A percentile compares a stretch with the other conserved stretches of the same genome.
Conservation (phyloP, 495 filamentous ascomycete species). For the Podospora comata region DNA sequence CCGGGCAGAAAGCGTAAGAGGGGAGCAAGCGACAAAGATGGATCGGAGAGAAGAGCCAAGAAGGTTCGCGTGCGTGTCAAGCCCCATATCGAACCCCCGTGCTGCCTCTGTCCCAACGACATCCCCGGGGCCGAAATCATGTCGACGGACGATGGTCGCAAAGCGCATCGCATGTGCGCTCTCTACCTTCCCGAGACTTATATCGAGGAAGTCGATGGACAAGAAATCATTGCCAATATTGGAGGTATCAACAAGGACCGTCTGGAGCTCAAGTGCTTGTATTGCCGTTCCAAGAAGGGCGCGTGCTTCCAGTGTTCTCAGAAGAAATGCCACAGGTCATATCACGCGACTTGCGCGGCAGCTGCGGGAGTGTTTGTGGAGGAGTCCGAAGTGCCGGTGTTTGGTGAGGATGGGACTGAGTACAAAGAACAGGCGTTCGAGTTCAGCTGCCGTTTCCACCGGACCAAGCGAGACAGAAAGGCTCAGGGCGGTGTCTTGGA, state of each 20-base stretch:
- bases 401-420: slow-evolving; percentile 85
- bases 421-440: slow-evolving; percentile 87
- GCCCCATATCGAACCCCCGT: slow-evolving; percentile 72
- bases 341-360: slow-evolving; percentile 91
- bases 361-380: slow-evolving; percentile 90
- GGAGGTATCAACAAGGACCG: slow-evolving; percentile 80
- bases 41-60: slow-evolving; percentile 58
- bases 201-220: slow-evolving; percentile 65
- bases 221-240: slow-evolving; percentile 72
- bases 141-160: slow-evolving; percentile 80
- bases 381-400: slow-evolving; percentile 76
- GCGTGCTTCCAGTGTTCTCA: slow-evolving; percentile 96
- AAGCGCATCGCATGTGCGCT: slow-evolving; percentile 86
- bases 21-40: slow-evolving; percentile 33
- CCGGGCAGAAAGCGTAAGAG: slow-evolving; percentile 56
- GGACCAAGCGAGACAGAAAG: slow-evolving; percentile 76
- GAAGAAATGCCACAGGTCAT: slow-evolving; percentile 90
- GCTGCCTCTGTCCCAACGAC: slow-evolving; percentile 90
- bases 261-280: slow-evolving; percentile 86
- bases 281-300: slow-evolving; percentile 88
- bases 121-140: slow-evolving; percentile 80
- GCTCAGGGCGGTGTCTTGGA: slow-evolving; percentile 63
- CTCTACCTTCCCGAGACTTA: slow-evolving; percentile 89
- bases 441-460: slow-evolving; percentile 89
- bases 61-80: slow-evolving; percentile 69